Conservation (phyloP, 495 filamentous ascomycete genomes). For the Trichoderma reesei region DNA sequence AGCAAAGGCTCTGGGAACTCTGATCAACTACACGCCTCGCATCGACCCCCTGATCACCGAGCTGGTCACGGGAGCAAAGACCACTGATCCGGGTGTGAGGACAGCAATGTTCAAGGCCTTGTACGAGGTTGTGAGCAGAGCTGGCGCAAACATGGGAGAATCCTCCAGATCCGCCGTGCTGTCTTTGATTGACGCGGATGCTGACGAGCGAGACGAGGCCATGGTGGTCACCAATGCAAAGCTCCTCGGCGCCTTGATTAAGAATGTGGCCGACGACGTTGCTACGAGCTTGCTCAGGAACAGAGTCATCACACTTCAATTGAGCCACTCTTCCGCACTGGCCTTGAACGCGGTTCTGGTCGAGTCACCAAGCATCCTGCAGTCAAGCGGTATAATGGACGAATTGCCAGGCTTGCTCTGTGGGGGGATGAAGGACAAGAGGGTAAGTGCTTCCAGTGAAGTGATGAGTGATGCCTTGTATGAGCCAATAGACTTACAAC, state of each 20-base stretch:
- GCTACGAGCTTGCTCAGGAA: constrained; percentile 66
- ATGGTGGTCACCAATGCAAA: constrained; percentile 84
- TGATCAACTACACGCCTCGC: constrained; percentile 91
- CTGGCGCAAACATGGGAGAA: constrained; percentile 89
- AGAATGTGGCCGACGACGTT: constrained; percentile 60
- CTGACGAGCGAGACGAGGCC: constrained; percentile 58
- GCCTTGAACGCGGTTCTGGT: constrained; percentile 81
- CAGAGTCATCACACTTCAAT: constrained; percentile 62
- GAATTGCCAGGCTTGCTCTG: constrained; percentile 67
- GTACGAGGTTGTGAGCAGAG: constrained; percentile 92
- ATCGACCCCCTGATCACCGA: constrained; percentile 83
- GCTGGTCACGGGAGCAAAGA: constrained; percentile 87
- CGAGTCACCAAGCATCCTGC: constrained; percentile 61
- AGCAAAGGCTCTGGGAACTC: constrained; percentile 89
- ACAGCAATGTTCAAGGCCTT: constrained; percentile 97
- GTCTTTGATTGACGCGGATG: constrained; percentile 75
- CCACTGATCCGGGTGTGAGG: constrained; percentile 75
- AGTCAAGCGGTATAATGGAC: constrained; percentile 50
- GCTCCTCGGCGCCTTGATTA: constrained; percentile 79
- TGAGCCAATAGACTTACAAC: constrained; percentile 12
- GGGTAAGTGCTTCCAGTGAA: constrained; percentile 38
- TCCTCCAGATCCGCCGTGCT: constrained; percentile 71
- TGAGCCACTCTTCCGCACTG: constrained; percentile 58
- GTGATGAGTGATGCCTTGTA: neutral
- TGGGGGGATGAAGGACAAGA: constrained; percentile 67